Evolutionary conservation across 2,329 filamentous ascomycete species (phyloP).

Genomic region (Calonectria pteridis): DNA sequence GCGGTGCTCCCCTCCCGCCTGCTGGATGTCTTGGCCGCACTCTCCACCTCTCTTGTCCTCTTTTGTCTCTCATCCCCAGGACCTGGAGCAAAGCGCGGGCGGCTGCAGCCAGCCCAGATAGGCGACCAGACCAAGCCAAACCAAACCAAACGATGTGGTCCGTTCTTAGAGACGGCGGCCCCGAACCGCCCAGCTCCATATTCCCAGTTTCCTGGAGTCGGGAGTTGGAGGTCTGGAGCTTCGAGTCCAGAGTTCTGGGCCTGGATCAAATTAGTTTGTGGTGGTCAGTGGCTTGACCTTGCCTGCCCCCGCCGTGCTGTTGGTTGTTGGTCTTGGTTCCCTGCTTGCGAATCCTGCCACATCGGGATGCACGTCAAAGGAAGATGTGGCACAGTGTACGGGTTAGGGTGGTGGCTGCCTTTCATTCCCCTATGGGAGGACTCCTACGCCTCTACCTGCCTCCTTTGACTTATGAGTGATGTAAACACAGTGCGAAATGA

Average conservation of each 20-base stretch:
- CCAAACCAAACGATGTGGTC: constrained; percentile 8
- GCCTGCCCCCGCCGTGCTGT: constrained; percentile 13
- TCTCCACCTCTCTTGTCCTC: constrained; percentile 12
- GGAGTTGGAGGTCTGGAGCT: constrained; percentile 4
- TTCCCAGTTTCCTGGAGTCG: constrained; percentile 10
- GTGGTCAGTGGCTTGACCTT: constrained; percentile 12
- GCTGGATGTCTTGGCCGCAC: neutral
- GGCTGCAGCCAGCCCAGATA: constrained; percentile 13
- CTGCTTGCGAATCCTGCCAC: constrained; percentile 3
- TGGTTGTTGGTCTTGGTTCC: neutral
- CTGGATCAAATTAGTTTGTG: neutral
- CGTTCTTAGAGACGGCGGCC: constrained; percentile 16
- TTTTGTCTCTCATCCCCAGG: neutral
- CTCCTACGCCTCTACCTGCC: neutral
- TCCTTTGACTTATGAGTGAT: neutral
- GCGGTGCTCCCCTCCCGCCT: neutral
- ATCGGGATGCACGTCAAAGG: neutral
- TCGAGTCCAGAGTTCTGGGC: constrained; percentile 1
- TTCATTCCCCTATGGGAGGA: neutral
- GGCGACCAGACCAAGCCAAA: constrained; percentile 14
- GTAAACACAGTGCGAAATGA: constrained; percentile 1
- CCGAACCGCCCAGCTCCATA: constrained; percentile 12
- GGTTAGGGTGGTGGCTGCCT: neutral
- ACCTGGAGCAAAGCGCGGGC: neutral
- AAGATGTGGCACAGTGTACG: constrained; percentile 1